Evolutionary conservation across 768 basidiomycete genomes (phyloP), one percentile per base, ranked within the genome.

Genomic region (Suillus subalutaceus): DNA sequence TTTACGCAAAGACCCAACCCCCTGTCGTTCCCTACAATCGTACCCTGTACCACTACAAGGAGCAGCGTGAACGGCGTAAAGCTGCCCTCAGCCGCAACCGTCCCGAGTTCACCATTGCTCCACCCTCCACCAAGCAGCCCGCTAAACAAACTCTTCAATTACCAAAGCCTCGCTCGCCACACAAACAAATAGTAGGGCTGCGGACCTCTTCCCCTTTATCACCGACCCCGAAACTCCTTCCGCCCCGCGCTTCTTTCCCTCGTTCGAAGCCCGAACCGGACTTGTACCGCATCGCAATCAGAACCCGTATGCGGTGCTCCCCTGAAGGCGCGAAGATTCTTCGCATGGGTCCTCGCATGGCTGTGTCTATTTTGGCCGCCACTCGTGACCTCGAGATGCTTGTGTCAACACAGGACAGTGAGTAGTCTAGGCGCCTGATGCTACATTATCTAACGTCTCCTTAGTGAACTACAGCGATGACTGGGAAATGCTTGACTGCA

Each of bases 301-400:
- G 80, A 59, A 79, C 82, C 0, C 76, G 82, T 65, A 89, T 91
- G 88, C 83, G 84, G 26, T 75, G 77, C 67, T 83, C 86, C 0
- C 83, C 86, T 0, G 83, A 86, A 70, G 90, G 90, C 0, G 84
- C 85, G 67, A 84, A 86, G 73, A 86, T 91, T 53, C 81, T 91
- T 23, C 80, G 82, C 68, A 89, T 91, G 85, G 90, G 89, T 12
- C 84, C 90, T 6, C 81, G 86, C 35, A 78, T 89, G 40, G 89
- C 89, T 15, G 75, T 90, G 48, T 83, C 84, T 46, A 84, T 90
- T 52, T 75, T 86, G 66, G 79, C 79, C 7, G 90, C 89, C 2
- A 91, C 88, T 12, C 74, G 75, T 72, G 90, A 90, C 62, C 79
- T 90, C 53, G 89, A 91, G 77, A 76, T 77, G 66, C 80, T 90